Evolutionary conservation across 1,284 basidiomycete genomes (phyloP).

Genomic region (Sporisorium sorghi): DNA sequence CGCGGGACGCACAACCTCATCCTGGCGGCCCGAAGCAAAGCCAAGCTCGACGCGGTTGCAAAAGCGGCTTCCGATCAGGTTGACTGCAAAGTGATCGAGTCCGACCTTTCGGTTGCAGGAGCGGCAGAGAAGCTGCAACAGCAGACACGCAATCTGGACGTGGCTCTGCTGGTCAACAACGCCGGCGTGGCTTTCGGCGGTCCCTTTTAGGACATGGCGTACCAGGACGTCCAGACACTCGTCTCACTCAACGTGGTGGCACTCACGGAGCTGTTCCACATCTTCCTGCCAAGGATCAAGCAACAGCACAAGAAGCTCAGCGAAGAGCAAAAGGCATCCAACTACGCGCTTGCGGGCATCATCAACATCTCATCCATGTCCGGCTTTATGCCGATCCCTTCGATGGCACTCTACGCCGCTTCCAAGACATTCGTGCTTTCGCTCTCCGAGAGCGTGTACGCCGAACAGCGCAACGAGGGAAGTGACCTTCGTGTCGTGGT

Average conservation of each 20-base stretch:
- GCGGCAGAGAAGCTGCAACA: slow-evolving; percentile 27
- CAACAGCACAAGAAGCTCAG: slow-evolving; percentile 17
- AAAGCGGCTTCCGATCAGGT: slow-evolving; percentile 16
- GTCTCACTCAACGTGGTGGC: slow-evolving; percentile 30
- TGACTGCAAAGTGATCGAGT: slow-evolving; percentile 25
- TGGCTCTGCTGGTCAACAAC: slow-evolving; percentile 41
- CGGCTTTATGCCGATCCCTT: slow-evolving; percentile 38
- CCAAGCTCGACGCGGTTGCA: slow-evolving; percentile 19
- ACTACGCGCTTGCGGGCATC: slow-evolving; percentile 26
- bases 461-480: slow-evolving; percentile 31
- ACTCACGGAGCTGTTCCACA: slow-evolving; percentile 31
- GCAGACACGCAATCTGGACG: slow-evolving; percentile 18
- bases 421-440: slow-evolving; percentile 37
- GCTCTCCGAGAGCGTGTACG: slow-evolving; percentile 33
- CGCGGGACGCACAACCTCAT: slow-evolving; percentile 36
- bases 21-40: slow-evolving; percentile 21
- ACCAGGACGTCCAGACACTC: slow-evolving; percentile 20
- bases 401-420: slow-evolving; percentile 39
- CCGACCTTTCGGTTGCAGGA: slow-evolving; percentile 29
- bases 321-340: slow-evolving; percentile 18
- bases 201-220: slow-evolving; percentile 24
- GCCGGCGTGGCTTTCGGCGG: slow-evolving; percentile 39
- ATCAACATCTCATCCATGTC: slow-evolving; percentile 33
- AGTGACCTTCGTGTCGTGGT: slow-evolving; percentile 27
- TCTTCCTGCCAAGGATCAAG: slow-evolving; percentile 30